Evolutionary conservation across 2,329 filamentous ascomycete genomes (phyloP).

Genomic region (Pyricularia grisea): DNA sequence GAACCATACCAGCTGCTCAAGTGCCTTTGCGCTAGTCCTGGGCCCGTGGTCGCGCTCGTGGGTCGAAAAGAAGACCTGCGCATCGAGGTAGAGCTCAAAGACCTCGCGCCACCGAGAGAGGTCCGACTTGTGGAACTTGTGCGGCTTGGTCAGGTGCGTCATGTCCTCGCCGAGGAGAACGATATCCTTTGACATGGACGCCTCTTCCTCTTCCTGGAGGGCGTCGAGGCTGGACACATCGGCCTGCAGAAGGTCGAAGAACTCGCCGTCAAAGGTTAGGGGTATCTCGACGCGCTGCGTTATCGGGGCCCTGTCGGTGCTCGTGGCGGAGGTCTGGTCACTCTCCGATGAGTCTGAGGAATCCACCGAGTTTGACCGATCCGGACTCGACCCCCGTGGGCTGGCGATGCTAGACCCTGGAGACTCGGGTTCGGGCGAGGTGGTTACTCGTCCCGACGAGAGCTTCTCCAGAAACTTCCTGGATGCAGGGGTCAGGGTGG

Average conservation of each 20-base stretch:
- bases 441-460: conserved; percentile 30
- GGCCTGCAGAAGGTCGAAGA: conserved; percentile 66
- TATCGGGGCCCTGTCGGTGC: conserved; percentile 3
- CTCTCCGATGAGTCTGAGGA: not conserved
- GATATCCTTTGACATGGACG: conserved; percentile 54
- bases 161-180: conserved; percentile 55
- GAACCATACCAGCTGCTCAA: conserved; percentile 62
- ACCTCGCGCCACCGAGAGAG: conserved; percentile 70
- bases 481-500: conserved; percentile 56
- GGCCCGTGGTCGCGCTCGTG: conserved; percentile 62
- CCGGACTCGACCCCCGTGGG: not conserved
- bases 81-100: conserved; percentile 73
- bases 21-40: conserved; percentile 55
- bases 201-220: conserved; percentile 58
- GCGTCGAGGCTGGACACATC: conserved; percentile 62
- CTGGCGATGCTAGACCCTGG: not conserved
- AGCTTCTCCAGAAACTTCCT: conserved; percentile 53
- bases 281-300: conserved; percentile 57
- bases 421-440: not conserved
- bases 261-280: conserved; percentile 66
- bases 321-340: not conserved
- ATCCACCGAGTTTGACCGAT: not conserved
- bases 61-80: conserved; percentile 73
- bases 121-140: conserved; percentile 53
- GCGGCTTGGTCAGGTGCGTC: conserved; percentile 53